Conservation (phyloP, 148 eudicot genomes). For the Drosera capensis region DNA sequence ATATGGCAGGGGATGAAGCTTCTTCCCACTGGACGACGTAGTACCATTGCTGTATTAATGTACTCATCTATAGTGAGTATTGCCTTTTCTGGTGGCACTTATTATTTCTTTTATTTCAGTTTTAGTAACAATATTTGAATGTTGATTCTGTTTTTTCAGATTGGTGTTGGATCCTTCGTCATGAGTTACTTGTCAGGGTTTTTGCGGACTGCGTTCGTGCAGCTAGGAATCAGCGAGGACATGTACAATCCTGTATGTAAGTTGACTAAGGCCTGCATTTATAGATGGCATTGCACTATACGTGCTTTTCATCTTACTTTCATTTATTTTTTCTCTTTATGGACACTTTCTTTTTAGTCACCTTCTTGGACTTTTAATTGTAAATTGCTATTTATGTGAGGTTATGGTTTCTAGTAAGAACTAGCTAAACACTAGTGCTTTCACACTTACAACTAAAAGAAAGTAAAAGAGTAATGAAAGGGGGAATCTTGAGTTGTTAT, state of each 20-base stretch:
- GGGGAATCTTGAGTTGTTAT: no score
- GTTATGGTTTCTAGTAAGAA: neutral
- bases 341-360: no score
- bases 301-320: no score
- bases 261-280: slow-evolving; percentile 21
- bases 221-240: slow-evolving; percentile 78
- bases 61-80: slow-evolving; percentile 64
- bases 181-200: slow-evolving; percentile 52
- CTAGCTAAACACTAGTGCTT: no score
- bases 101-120: slow-evolving; percentile 2
- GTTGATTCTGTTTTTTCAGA: slow-evolving; percentile 21
- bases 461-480: no score
- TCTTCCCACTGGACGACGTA: slow-evolving; percentile 85
- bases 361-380: no score
- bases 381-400: neutral
- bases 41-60: slow-evolving; percentile 45
- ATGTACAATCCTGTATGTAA: slow-evolving; percentile 96
- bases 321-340: no score
- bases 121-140: neutral
- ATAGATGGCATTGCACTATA: neutral
- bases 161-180: slow-evolving; percentile 74
- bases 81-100: neutral
- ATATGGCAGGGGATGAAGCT: slow-evolving; percentile 89
- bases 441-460: no score
- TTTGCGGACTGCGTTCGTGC: slow-evolving; percentile 39